phyloP scores from a whole-genome alignment of 768 basidiomycete genomes.

The Dentipellis fragilis region DNA sequence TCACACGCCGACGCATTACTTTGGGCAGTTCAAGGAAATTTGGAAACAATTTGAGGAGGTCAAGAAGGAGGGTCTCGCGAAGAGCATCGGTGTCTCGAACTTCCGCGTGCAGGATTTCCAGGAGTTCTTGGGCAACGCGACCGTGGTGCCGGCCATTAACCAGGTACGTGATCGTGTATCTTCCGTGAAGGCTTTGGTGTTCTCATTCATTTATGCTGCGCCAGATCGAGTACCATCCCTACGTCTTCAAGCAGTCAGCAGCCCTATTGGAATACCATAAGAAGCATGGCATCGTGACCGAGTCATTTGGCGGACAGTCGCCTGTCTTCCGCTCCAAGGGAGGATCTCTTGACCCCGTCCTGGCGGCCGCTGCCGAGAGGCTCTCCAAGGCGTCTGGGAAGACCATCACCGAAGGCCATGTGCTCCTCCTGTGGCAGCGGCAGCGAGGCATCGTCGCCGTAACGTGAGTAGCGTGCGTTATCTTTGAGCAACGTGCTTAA shows the following conservation, averaged over 20 bases:
- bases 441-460: constrained; percentile 22
- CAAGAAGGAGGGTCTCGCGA: constrained; percentile 29
- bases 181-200: too few relatives aligned
- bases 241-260: constrained; percentile 33
- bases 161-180: constrained; percentile 27
- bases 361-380: constrained; percentile 22
- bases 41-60: constrained; percentile 36
- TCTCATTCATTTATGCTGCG: not conserved
- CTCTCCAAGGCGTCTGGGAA: constrained; percentile 16
- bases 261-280: constrained; percentile 25
- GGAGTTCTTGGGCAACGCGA: constrained; percentile 33
- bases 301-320: constrained; percentile 30
- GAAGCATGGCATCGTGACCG: constrained; percentile 27
- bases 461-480: constrained; percentile 19
- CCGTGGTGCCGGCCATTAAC: constrained; percentile 40
- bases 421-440: constrained; percentile 22
- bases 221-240: constrained; percentile 50
- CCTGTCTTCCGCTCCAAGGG: constrained; percentile 26
- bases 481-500: not conserved
- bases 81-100: constrained; percentile 47
- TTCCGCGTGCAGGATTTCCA: constrained; percentile 33
- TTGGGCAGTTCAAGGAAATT: constrained; percentile 21
- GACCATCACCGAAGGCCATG: constrained; percentile 20
- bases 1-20: constrained; percentile 24
- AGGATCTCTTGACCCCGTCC: constrained; percentile 30